Evolutionary conservation across 2,329 filamentous ascomycete genomes (phyloP), one percentile per base, ranked within the genome.

Genomic region (Aspergillus versicolor): DNA sequence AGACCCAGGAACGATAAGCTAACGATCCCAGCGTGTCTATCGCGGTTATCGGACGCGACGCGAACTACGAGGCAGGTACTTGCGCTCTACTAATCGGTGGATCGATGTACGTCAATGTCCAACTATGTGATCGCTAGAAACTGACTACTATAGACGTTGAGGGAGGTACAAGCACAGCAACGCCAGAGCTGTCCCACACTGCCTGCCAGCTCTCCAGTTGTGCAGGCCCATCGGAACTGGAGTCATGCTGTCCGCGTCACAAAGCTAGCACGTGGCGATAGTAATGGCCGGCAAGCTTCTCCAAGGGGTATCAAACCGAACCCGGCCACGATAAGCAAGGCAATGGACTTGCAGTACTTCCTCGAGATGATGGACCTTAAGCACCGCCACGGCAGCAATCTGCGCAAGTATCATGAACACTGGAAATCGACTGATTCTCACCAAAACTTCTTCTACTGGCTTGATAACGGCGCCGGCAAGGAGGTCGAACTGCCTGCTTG

Each of bases 371-470:
- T 93, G 7, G 90, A 94, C 70, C 77, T 87, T 46, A 92, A 95
- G 72, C 92, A 97, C 70, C 85, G 92, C 4, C 95, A 96, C 67
- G 92, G 92, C 4, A 88, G 87, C 53, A 95, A 94, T 64, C 74
- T 96, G 50, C 82, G 89, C 32, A 83, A 84, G 32, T 97, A 96
- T 65, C 92, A 97, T 67, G 84, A 86, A 58, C 85, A 89, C 62
- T 97, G 92, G 92, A 91, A 91, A 72, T 84, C 83, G 59, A 79
- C 85, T 1, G 80, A 89, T 27, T 93, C 91, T 0, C 84, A 86
- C 4, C 88, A 96, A 70, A 96, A 94, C 69, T 97, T 92, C 81
- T 96, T 96, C 72, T 93, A 92, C 75, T 96, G 92, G 92, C 80
- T 96, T 1, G 92, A 97, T 70, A 81, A 89, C 57, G 92, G 92